Conservation (phyloP, 768 basidiomycete species). For the Myochromella boudieri region DNA sequence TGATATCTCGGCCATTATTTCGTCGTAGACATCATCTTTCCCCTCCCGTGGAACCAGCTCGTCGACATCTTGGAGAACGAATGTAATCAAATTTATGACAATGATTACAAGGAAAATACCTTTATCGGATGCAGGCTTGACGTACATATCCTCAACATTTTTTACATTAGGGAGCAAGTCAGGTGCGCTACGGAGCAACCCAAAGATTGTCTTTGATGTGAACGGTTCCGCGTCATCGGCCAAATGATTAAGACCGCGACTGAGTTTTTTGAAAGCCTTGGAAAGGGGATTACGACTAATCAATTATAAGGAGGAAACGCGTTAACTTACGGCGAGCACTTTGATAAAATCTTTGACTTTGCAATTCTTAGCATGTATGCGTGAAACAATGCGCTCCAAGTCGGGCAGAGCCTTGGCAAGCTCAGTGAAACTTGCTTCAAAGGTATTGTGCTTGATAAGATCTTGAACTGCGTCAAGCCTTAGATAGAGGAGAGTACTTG, state of each 20-base stretch:
- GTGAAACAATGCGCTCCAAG: constrained; percentile 89
- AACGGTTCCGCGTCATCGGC: constrained; percentile 70
- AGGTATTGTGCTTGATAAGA: constrained; percentile 76
- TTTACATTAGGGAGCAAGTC: constrained; percentile 72
- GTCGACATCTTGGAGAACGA: constrained; percentile 45
- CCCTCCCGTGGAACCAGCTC: constrained; percentile 82
- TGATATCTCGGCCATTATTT: constrained; percentile 66
- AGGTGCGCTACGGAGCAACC: constrained; percentile 77
- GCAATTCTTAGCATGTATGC: constrained; percentile 92
- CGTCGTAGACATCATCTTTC: constrained; percentile 84
- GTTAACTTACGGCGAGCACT: constrained; percentile 61
- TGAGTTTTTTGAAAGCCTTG: constrained; percentile 77
- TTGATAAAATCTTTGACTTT: constrained; percentile 85
- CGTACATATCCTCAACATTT: constrained; percentile 73
- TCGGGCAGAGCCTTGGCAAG: constrained; percentile 86
- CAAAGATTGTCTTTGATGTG: constrained; percentile 71
- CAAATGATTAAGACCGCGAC: constrained; percentile 61
- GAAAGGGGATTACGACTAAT: background rate
- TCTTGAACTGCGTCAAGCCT: constrained; percentile 96
- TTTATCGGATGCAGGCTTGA: constrained; percentile 52
- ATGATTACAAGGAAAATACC: constrained; percentile 35
- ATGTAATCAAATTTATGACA: constrained; percentile 2
- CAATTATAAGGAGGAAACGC: background rate
- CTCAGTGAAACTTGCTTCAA: constrained; percentile 72
- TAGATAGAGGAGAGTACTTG: background rate